Base-by-base conservation (phyloP, 306 rosid species). In the Herpetospermum pedunculosum region DNA sequence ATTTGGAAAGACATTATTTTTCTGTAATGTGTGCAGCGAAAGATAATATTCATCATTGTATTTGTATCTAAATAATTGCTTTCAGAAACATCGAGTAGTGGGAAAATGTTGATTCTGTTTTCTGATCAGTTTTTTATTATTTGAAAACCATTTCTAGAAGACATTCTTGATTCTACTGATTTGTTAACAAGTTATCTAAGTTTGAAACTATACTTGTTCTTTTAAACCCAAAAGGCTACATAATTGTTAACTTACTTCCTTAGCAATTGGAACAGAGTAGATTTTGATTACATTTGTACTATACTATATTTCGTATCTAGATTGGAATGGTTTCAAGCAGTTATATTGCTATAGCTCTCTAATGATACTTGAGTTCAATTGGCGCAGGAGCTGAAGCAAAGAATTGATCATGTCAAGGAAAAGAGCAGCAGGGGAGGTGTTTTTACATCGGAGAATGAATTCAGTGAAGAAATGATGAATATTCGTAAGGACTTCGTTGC, bases 401-500 rank as follows among this genome's bases (percentile, higher is more conserved):
- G 97, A 82, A 91, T 94, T 7, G 97, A 91, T 82, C 48, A 44
- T 54, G 88, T 91, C 38, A 85, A 83, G 79, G 94, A 89, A 75
- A 82, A 85, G 81, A 89, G 96, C 82, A 69, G 85, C 81, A 74
- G 62, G 65, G 84, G 72, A 41, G 86, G 80, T 58, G 80, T 75
- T 60, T 85, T 83, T 81, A 80, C 92, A 16, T 85, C 90, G 3
- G 96, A 91, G 63, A 80, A 81, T 46, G 92, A 91, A 80, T 94
- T 94, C 76, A 89, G 97, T 77, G 88, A 94, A 82, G 99, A 94
- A 84, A 86, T 88, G 87, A 94, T 94, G 99, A 94, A 86, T 70
- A 94, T 91, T 35, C 93, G 96, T 75, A 91, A 78, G 88, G 97
- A 91, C 83, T 91, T 94, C 19, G 99, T 94, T 72, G 81, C 92